These are phyloP conservation scores for Scedosporium apiospermum DNA, from an alignment of 2,329 filamentous ascomycete genomes.

Conservation along the genomic window DNA sequence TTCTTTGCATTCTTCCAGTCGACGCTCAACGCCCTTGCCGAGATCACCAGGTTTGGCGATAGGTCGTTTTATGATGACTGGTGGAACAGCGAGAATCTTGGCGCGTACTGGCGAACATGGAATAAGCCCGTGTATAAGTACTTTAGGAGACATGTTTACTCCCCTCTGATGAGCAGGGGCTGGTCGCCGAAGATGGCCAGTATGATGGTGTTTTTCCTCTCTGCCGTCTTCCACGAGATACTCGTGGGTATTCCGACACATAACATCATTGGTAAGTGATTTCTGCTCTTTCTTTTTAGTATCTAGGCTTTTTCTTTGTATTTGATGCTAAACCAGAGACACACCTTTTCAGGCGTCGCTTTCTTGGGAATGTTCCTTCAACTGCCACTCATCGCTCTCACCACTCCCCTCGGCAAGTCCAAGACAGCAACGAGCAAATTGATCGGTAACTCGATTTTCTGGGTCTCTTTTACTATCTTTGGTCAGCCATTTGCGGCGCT, in stretches of 20 bases:
- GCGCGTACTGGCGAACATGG: conserved; percentile 91
- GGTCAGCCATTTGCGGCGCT: conserved; percentile 89
- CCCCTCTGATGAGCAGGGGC: conserved; percentile 75
- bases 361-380: conserved; percentile 93
- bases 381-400: conserved; percentile 76
- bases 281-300: not conserved
- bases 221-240: conserved; percentile 82
- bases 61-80: conserved; percentile 93
- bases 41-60: conserved; percentile 83
- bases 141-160: conserved; percentile 91
- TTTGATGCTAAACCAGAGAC: not conserved
- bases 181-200: conserved; percentile 65
- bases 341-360: conserved; percentile 54
- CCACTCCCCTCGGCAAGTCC: conserved; percentile 70
- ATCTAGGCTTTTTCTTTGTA: not conserved
- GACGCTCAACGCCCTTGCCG: conserved; percentile 80
- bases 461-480: conserved; percentile 91
- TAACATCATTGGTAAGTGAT: conserved; percentile 66
- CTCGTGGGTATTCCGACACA: conserved; percentile 92
- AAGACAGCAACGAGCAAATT: conserved; percentile 66
- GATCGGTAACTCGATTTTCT: conserved; percentile 89
- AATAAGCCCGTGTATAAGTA: conserved; percentile 97
- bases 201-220: conserved; percentile 76
- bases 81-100: conserved; percentile 89
- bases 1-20: conserved; percentile 97